Evolutionary conservation across 768 basidiomycete genomes (phyloP), one percentile per base, ranked within the genome.

Genomic region (Dioszegia aurantiaca): DNA sequence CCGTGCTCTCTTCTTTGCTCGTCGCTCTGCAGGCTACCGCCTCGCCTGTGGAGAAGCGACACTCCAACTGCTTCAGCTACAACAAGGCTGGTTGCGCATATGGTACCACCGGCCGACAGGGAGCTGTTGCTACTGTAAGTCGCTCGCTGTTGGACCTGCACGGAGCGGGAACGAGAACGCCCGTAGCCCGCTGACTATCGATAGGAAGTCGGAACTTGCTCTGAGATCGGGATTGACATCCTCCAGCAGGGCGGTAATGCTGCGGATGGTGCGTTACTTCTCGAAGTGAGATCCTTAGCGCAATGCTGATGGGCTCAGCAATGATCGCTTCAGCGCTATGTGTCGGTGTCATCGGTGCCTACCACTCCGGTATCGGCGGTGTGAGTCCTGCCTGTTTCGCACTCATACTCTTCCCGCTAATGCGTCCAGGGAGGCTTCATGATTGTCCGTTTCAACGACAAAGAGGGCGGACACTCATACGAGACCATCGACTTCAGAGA

Each of bases 321-420:
- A 70, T 69, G 53, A 70, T 73, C 24, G 64, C 69, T 19, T 57
- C 62, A 11, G 59, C 63, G 1, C 61, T 70, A 2, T 73, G 71
- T 43, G 71, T 73, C 24, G 71, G 71, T 23, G 59, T 59, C 17
- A 67, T 70, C 49, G 54, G 52, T 8, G 63, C 69, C 9, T 70
- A 70, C 49, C 71, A 73, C 47, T 68, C 67, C 6, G 68, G 68
- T 26, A 68, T 73, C 41, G 71, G 68, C 10, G 66, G 66, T 9
- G 71, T 65, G 33, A 45, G 63, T 58, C 39, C 6, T 27, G 14
- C n/a, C 12, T 24, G 33, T 39, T 42, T 10, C n/a, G 4, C 24
- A 33, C 40, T 21, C 28, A 4, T 4, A 19, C 56, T 49, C 52
- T 42, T 24, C n/a, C n/a, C n/a, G n/a, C n/a, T n/a, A n/a, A n/a